A percentile compares a stretch with the other conserved stretches of the same genome.
These are phyloP conservation scores for Chlorella sorokiniana DNA, from an alignment of 139 green algal species.

Conservation along the genomic window DNA sequence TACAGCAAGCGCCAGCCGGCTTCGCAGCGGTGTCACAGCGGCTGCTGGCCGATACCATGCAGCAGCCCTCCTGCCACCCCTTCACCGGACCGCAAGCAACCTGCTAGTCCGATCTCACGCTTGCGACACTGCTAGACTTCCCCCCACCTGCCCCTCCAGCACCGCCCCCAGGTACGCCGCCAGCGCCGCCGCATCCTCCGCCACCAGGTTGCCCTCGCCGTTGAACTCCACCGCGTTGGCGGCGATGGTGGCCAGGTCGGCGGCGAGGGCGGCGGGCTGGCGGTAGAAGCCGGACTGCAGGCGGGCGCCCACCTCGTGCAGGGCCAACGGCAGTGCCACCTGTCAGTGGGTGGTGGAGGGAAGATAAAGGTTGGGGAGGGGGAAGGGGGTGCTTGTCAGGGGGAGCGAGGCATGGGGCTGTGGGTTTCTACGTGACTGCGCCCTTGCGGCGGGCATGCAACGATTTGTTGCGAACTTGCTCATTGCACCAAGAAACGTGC, in stretches of 20 bases:
- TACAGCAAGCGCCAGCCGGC: too few relatives aligned
- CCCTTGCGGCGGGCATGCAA: too few relatives aligned
- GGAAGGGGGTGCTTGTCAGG: not conserved
- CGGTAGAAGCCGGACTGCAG: conserved; percentile 57
- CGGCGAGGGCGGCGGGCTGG: conserved; percentile 37
- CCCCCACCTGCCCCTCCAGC: conserved; percentile 1
- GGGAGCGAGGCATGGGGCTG: not conserved
- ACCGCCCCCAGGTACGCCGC: conserved; percentile 27
- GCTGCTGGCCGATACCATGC: not conserved
- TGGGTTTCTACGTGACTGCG: too few relatives aligned
- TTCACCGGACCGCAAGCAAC: too few relatives aligned
- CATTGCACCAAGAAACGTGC: too few relatives aligned
- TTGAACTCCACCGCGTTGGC: conserved; percentile 61
- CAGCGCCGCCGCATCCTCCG: conserved; percentile 25
- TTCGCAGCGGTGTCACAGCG: too few relatives aligned
- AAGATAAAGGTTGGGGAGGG: conserved; percentile 29
- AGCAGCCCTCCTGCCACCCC: too few relatives aligned
- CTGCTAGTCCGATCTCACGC: too few relatives aligned
- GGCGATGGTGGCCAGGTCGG: conserved; percentile 50
- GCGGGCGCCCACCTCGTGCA: conserved; percentile 39
- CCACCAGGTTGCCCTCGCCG: conserved; percentile 37
- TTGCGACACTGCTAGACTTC: too few relatives aligned
- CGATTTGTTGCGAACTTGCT: too few relatives aligned
- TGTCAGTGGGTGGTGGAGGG: not conserved
- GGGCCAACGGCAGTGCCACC: conserved; percentile 57